Conservation (phyloP, 2,329 filamentous ascomycete genomes). For the Aspergillus udagawae region DNA sequence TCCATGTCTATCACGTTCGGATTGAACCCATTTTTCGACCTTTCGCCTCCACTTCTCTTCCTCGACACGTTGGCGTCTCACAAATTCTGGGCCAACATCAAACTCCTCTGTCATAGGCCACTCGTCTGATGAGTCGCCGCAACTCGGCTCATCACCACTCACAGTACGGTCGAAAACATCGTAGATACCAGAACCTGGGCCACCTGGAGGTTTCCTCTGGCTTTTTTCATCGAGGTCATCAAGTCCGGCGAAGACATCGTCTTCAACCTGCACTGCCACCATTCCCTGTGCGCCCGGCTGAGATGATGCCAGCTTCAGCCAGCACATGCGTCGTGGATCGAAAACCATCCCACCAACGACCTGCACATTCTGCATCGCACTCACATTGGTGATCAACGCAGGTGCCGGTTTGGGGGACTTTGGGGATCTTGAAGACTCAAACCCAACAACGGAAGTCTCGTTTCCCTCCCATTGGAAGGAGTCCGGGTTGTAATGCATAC, state of each 20-base stretch:
- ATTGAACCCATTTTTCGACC: conserved; percentile 77
- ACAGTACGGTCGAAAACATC: conserved; percentile 23
- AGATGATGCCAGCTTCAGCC: conserved; percentile 70
- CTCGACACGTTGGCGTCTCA: conserved; percentile 82
- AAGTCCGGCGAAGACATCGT: conserved; percentile 93
- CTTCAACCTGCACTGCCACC: conserved; percentile 70
- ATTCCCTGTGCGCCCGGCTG: conserved; percentile 32
- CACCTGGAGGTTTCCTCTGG: conserved; percentile 16
- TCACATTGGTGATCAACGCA: conserved; percentile 88
- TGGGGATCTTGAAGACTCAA: conserved; percentile 56
- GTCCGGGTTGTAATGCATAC: conserved; percentile 90
- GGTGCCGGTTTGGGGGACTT: conserved; percentile 43
- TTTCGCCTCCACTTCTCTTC: conserved; percentile 87
- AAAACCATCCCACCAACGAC: conserved; percentile 98
- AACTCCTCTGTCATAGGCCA: conserved; percentile 94
- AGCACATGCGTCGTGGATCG: conserved; percentile 95
- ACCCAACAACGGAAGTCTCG: conserved; percentile 73
- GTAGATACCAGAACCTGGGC: conserved; percentile 21
- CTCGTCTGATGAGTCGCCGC: conserved; percentile 56
- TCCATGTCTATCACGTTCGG: conserved; percentile 45
- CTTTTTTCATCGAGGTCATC: conserved; percentile 75
- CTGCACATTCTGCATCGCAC: conserved; percentile 78
- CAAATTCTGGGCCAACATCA: conserved; percentile 92
- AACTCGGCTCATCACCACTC: conserved; percentile 39
- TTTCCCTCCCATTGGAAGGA: conserved; percentile 95